Base-by-base conservation (phyloP, 352 stramenopile genomes). In the Pythium rishiriense region DNA sequence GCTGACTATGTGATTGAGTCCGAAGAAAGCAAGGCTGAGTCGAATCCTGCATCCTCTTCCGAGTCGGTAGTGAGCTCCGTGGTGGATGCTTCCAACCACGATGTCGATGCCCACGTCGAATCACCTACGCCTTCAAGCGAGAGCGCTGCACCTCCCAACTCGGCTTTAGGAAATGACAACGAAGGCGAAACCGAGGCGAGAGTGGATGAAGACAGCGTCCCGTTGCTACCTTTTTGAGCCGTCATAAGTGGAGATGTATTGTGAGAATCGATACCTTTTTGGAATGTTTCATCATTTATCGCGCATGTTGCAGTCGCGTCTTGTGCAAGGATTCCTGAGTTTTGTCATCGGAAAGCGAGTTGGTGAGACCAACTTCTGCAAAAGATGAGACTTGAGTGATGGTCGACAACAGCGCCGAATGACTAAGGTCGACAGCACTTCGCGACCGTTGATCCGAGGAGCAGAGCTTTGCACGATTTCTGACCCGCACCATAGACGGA, bases 221-320 rank as follows among this genome's bases (percentile, higher is more conserved):
- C 49, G 21, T 29, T 45, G 6, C 24, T 56, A 29, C 49, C 49
- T n/a, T 56, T 56, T 31, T 56, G 49, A 56, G n/a, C n/a, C n/a
- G n/a, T n/a, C n/a, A n/a, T n/a, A n/a, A n/a, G n/a, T n/a, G n/a
- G n/a, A n/a, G n/a, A n/a, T n/a, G n/a, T n/a, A n/a, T n/a, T n/a
- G n/a, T n/a, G n/a, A n/a, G n/a, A n/a, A n/a, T n/a, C n/a, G n/a
- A n/a, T n/a, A n/a, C n/a, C n/a, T n/a, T n/a, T n/a, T n/a, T n/a
- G n/a, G n/a, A n/a, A n/a, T n/a, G n/a, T n/a, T n/a, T n/a, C n/a
- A n/a, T n/a, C n/a, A n/a, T n/a, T n/a, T n/a, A n/a, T n/a, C n/a
- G n/a, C n/a, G n/a, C n/a, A n/a, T n/a, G n/a, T n/a, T n/a, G n/a
- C n/a, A n/a, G n/a, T n/a, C n/a, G n/a, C n/a, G n/a, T n/a, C n/a